Evolutionary conservation across 176 grass and related monocot species (phyloP).

Genomic region (Typha latifolia): DNA sequence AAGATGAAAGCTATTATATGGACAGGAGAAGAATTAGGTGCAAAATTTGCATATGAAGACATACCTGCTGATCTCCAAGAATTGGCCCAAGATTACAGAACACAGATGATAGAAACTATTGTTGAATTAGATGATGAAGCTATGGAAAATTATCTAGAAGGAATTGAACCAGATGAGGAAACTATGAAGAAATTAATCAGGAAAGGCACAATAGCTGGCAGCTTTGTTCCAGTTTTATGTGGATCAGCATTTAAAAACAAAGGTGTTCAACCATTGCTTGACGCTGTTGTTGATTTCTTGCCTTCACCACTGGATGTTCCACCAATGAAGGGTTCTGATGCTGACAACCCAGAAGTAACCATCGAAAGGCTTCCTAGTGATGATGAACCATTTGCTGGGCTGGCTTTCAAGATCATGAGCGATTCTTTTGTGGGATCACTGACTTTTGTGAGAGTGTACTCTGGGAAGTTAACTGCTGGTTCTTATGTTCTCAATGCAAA

Average conservation of each 20-base stretch:
- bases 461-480: slow-evolving; percentile 67
- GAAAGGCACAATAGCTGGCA: slow-evolving; percentile 66
- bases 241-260: slow-evolving; percentile 98
- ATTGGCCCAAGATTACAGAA: slow-evolving; percentile 58
- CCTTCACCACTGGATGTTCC: slow-evolving; percentile 81
- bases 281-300: slow-evolving; percentile 96
- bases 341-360: slow-evolving; percentile 60
- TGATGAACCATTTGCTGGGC: slow-evolving; percentile 79
- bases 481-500: slow-evolving; percentile 96
- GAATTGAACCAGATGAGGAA: slow-evolving; percentile 67
- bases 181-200: slow-evolving; percentile 85
- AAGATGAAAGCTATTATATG: slow-evolving; percentile 93
- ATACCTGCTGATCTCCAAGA: slow-evolving; percentile 80
- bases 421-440: slow-evolving; percentile 92
- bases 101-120: slow-evolving; percentile 75
- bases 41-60: slow-evolving; percentile 73
- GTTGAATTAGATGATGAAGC: slow-evolving; percentile 80
- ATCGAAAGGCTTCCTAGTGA: slow-evolving; percentile 60
- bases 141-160: slow-evolving; percentile 90
- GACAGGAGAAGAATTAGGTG: slow-evolving; percentile 87
- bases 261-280: slow-evolving; percentile 89
- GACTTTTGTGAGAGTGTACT: slow-evolving; percentile 95
- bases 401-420: slow-evolving; percentile 99
- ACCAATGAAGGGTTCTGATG: slow-evolving; percentile 81
- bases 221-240: slow-evolving; percentile 90